phyloP scores from a whole-genome alignment of 2,329 filamentous ascomycete species.

The Beauveria asiatica region DNA sequence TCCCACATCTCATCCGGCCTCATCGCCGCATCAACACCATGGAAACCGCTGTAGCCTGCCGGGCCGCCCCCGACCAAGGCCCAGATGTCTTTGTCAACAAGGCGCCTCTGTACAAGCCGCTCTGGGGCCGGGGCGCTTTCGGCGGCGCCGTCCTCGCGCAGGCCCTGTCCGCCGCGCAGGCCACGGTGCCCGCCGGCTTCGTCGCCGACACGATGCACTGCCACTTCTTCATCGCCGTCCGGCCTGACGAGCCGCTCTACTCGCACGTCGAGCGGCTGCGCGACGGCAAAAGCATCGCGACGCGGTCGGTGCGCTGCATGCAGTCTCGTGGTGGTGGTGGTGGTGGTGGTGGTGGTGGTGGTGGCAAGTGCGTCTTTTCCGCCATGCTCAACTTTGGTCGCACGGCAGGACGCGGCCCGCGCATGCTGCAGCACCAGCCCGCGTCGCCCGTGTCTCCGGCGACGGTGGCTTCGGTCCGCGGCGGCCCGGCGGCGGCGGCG shows the following conservation, averaged over 20 bases:
- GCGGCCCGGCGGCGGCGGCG: background rate
- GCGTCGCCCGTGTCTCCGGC: background rate
- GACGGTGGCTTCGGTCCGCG: background rate
- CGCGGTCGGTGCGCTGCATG: slow-evolving; percentile 3
- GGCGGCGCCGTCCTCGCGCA: slow-evolving; percentile 6
- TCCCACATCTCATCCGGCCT: background rate
- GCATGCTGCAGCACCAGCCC: slow-evolving; percentile 6
- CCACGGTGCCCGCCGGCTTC: background rate
- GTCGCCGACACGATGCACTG: slow-evolving; percentile 9
- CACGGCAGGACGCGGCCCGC: background rate
- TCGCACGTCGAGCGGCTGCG: slow-evolving; percentile 7
- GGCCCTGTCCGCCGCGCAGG: slow-evolving; percentile 1
- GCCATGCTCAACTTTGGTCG: slow-evolving; percentile 5
- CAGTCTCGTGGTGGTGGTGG: background rate
- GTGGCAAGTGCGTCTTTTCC: background rate
- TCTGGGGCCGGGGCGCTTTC: slow-evolving; percentile 9
- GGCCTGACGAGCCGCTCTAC: background rate
- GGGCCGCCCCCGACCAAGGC: background rate
- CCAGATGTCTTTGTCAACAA: slow-evolving; percentile 1
- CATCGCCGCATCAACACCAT: background rate
- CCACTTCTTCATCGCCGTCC: slow-evolving; percentile 9
- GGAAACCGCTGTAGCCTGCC: slow-evolving; percentile 7
- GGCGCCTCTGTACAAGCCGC: slow-evolving; percentile 6
- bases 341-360: too few relatives aligned
- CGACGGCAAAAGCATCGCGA: slow-evolving; percentile 3